Evolutionary conservation across 1,284 basidiomycete species (phyloP).

Genomic region (Cryptococcus sp.): DNA sequence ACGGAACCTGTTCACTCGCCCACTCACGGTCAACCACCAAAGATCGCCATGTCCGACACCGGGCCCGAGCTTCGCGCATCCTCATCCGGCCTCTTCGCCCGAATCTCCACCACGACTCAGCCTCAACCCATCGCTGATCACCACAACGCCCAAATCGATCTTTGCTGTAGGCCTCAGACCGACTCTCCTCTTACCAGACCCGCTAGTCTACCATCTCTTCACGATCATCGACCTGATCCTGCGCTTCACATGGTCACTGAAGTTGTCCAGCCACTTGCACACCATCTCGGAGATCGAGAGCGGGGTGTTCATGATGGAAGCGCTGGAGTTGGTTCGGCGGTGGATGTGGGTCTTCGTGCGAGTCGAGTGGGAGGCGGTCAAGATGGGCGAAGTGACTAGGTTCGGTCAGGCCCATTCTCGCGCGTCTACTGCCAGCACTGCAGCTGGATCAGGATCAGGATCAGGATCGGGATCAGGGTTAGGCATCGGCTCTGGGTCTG

Average conservation of each 20-base stretch:
- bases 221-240: constrained; percentile 84
- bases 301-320: constrained; percentile 86
- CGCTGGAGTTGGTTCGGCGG: constrained; percentile 81
- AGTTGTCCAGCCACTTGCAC: constrained; percentile 85
- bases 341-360: constrained; percentile 98
- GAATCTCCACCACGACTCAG: constrained; percentile 10
- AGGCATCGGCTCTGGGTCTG: not conserved
- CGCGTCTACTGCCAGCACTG: not conserved
- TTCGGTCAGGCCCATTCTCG: constrained; percentile 14
- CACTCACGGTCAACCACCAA: constrained; percentile 26
- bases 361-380: constrained; percentile 91
- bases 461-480: not conserved
- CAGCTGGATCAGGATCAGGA: not conserved
- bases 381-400: constrained; percentile 52
- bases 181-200: constrained; percentile 72
- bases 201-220: constrained; percentile 77
- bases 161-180: constrained; percentile 69
- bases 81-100: not conserved
- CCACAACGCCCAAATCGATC: constrained; percentile 49
- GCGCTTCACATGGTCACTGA: constrained; percentile 92
- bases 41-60: constrained; percentile 49
- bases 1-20: constrained; percentile 12
- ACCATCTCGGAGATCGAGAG: constrained; percentile 77
- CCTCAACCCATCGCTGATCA: constrained; percentile 15
- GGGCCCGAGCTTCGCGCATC: constrained; percentile 16